These are phyloP conservation scores for Gossypium aridum DNA, from an alignment of 441 rosid genomes.

Conservation along the genomic window DNA sequence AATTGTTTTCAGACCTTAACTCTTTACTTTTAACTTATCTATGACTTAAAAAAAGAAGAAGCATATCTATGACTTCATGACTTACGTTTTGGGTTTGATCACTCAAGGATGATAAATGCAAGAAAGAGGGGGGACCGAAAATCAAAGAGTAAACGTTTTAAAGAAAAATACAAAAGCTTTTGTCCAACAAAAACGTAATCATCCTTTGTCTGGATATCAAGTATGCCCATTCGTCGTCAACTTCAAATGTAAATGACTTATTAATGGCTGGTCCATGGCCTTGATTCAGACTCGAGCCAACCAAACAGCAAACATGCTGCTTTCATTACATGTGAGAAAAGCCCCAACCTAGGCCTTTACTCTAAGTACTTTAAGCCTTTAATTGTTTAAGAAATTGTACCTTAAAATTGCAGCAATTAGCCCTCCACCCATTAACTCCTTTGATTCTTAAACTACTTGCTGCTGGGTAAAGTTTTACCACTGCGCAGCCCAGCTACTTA, in stretches of 20 bases:
- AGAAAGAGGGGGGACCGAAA: neutral
- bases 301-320: neutral
- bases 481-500: neutral
- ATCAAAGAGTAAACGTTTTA: neutral
- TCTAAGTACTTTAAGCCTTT: neutral
- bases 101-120: neutral
- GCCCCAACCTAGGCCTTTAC: neutral
- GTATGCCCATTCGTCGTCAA: neutral
- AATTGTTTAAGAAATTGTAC: neutral
- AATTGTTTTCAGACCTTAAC: neutral
- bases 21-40: neutral
- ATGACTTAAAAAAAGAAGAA: no score
- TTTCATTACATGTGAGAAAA: neutral
- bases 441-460: neutral
- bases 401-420: neutral
- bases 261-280: neutral
- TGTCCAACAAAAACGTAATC: neutral
- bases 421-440: neutral
- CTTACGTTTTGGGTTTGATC: neutral
- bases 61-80: neutral
- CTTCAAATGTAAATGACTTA: neutral
- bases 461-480: neutral
- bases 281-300: neutral
- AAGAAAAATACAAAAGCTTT: neutral
- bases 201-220: neutral